Conservation (phyloP, 1,284 basidiomycete species). For the Ustilago tritici region DNA sequence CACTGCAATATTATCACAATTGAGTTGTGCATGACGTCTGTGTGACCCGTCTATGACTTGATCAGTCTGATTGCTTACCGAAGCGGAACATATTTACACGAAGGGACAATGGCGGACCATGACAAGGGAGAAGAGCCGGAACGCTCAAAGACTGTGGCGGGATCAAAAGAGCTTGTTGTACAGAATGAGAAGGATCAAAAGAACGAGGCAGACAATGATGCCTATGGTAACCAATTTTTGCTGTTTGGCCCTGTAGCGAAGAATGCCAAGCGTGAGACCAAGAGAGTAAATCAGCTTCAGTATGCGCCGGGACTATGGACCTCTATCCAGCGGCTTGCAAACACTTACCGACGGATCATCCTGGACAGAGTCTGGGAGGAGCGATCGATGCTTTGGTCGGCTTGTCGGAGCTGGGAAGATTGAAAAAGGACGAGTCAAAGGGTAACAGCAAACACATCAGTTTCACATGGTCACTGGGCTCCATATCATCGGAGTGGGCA, state of each 20-base stretch:
- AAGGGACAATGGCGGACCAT: constrained; percentile 6
- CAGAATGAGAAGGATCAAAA: constrained; percentile 68
- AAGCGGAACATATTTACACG: neutral
- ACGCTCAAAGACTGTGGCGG: neutral
- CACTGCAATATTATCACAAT: neutral
- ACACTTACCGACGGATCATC: constrained; percentile 75
- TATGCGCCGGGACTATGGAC: neutral
- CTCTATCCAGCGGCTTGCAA: neutral
- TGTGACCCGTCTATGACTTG: no score
- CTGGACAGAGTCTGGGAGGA: constrained; percentile 75
- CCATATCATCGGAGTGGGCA: constrained; percentile 14
- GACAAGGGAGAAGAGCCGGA: neutral
- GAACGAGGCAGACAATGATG: constrained; percentile 66
- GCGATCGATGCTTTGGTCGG: constrained; percentile 74
- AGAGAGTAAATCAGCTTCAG: constrained; percentile 6
- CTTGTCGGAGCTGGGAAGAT: constrained; percentile 72
- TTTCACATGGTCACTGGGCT: neutral
- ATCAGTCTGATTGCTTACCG: neutral
- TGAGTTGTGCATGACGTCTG: no score
- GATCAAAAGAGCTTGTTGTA: constrained; percentile 63
- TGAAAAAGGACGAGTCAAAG: neutral
- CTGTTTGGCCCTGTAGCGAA: constrained; percentile 63
- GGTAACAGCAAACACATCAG: neutral
- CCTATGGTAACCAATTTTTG: constrained; percentile 66
- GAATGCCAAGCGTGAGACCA: neutral